Evolutionary conservation across 1,284 basidiomycete species (phyloP), one percentile per base, ranked within the genome.

Genomic region (Moniliella sp.): DNA sequence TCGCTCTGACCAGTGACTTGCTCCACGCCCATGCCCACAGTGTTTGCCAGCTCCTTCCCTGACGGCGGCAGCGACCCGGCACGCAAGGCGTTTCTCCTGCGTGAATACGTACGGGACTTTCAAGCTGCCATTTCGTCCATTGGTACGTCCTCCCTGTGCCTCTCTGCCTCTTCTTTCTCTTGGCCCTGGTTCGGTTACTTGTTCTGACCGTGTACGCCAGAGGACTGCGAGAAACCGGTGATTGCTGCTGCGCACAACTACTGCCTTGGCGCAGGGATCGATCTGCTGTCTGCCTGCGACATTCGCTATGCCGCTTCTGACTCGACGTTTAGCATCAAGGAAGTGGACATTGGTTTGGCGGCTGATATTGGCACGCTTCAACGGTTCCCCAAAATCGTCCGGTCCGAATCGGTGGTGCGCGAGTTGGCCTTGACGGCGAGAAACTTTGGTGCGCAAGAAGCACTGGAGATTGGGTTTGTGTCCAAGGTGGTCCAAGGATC

Each of bases 331-430:
- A 19, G 27, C 16, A 23, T 25, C 11, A 18, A 32, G 78, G 83
- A 93, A 68, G 77, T 83, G 5, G 80, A 84, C 50, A 71, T 83
- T 5, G 83, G 80, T 0, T 66, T 91, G 0, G 82, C 83, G 2
- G 78, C 84, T 1, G 84, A 91, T 57, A 76, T 88, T 30, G 84
- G 84, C 2, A 76, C 80, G 0, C 69, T 94, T 10, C 79, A 84
- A 18, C 73, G 77, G 25, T 66, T 88, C 17, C 80, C 79, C 0
- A 81, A 82, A 54, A 68, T 79, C 27, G 70, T 73, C 0, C 79
- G 74, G 0, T 86, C 83, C 62, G 70, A 73, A 19, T 79, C 76
- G 4, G 65, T 78, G n/a, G 65, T 74, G 0, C 66, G 73, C 32
- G 84, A 93, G 61, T 66, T 88, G 5, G 76, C 78, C 0, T 73